Conservation (phyloP, 164 flowering plant species). For the Pachysandra terminalis region DNA sequence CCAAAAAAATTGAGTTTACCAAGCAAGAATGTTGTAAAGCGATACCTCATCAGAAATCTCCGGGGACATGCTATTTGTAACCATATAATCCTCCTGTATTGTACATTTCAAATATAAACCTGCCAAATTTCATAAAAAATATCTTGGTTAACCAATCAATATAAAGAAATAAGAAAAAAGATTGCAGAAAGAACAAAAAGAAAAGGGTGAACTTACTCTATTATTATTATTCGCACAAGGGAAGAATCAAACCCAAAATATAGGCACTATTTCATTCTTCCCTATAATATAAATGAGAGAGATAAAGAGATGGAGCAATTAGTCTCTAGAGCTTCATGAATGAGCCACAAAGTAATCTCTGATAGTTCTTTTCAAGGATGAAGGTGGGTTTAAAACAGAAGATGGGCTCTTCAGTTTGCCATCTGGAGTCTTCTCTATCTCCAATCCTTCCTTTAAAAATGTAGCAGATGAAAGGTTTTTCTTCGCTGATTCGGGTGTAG, state of each 20-base stretch:
- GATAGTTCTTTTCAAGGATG: constrained; percentile 58
- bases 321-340: constrained; percentile 19
- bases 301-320: background rate
- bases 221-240: background rate
- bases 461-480: constrained; percentile 19
- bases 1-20: background rate
- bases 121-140: constrained; percentile 2
- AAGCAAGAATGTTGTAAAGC: background rate
- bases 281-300: background rate
- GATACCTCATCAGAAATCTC: background rate
- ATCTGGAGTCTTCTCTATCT: constrained; percentile 40
- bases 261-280: background rate
- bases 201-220: constrained; percentile 4
- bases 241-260: background rate
- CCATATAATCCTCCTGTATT: constrained; percentile 10
- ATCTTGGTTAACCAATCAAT: background rate
- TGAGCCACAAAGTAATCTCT: constrained; percentile 50
- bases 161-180: background rate
- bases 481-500: constrained; percentile 56
- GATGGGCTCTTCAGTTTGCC: constrained; percentile 44
- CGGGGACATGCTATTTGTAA: background rate
- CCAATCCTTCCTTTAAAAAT: constrained; percentile 20
- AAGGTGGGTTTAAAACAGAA: constrained; percentile 74
- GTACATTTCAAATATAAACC: constrained; percentile 12
- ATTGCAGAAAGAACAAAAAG: background rate